These are phyloP conservation scores for Pseudogymnoascus sp. DNA, from an alignment of 2,329 filamentous ascomycete genomes.

Conservation along the genomic window DNA sequence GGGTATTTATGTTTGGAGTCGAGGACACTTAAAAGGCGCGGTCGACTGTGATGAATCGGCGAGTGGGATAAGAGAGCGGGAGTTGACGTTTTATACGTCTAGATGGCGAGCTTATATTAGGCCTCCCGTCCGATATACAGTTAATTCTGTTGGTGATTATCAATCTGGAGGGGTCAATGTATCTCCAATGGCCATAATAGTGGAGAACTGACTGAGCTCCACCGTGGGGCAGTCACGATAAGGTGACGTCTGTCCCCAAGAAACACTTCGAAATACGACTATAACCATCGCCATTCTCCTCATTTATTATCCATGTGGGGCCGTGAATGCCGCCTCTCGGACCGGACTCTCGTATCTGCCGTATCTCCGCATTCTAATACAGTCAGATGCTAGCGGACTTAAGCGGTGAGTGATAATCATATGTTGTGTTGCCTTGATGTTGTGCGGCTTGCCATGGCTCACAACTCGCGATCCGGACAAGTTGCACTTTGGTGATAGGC, in stretches of 20 bases:
- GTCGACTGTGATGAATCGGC: neutral
- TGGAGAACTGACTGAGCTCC: neutral
- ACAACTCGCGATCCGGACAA: neutral
- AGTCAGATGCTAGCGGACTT: neutral
- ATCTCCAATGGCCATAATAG: neutral
- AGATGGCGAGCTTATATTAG: slow-evolving; percentile 4
- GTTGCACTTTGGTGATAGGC: neutral
- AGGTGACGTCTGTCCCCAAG: neutral
- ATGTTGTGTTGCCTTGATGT: neutral
- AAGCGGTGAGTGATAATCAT: neutral
- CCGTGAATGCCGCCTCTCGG: neutral
- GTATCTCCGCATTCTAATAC: neutral
- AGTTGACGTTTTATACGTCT: neutral
- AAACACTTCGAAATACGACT: neutral
- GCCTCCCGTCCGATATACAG: neutral
- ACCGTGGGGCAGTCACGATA: neutral
- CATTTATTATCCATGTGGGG: neutral
- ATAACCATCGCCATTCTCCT: neutral
- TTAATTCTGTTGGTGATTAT: neutral
- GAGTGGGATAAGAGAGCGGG: neutral
- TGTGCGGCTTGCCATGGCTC: neutral
- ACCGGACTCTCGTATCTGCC: neutral
- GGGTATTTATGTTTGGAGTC: neutral
- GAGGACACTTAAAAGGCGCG: neutral
- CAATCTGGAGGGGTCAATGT: neutral